Base-by-base conservation (phyloP, 2,329 filamentous ascomycete genomes). In the Talaromyces rugulosus region DNA sequence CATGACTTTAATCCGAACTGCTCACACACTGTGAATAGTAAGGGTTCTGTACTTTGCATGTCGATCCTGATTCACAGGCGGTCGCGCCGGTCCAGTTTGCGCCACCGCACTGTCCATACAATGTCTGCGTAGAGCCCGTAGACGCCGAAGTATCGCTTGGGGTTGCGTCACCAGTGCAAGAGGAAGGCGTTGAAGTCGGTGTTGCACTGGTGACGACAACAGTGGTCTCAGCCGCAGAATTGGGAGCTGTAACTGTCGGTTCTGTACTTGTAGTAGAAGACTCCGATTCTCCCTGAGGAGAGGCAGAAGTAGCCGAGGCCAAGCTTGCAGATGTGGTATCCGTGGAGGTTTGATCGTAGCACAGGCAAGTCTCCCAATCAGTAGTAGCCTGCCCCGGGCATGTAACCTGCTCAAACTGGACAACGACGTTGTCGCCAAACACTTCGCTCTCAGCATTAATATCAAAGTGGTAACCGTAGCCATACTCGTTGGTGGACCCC, bases 401-500 rank as follows among this genome's bases (percentile, higher is more conserved):
- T 3, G 62, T 52, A 3, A 75, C 69, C 16, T 67, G 58, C 65
- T 71, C 67, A 52, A 76, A 75, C 50, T 74, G 61, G 44, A 75
- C 74, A 2, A 76, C 67, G 1, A 66, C 63, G 58, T 76, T 76
- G 54, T 75, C 70, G 8, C 72, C 73, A 53, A 75, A 69, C 7
- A 75, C 63, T 58, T 69, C 64, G 33, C 63, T 70, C 63, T 69
- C 34, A 18, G 73, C 69, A 68, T 71, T 74, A 60, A 77, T 75
- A 64, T 76, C 74, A 59, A 76, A 77, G 64, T 75, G 73, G 59
- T 75, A 75, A 53, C 63, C 65, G 64, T 71, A 76, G 3, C 74
- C 73, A 61, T 75, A 75, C 3, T 71, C 33, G 57, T 76, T 76
- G 4, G 62, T 69, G 18, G 60, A 66, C n/a, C 69, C 71, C 7